Evolutionary conservation across 2,329 filamentous ascomycete genomes (phyloP).

Genomic region (Alternaria viburni): DNA sequence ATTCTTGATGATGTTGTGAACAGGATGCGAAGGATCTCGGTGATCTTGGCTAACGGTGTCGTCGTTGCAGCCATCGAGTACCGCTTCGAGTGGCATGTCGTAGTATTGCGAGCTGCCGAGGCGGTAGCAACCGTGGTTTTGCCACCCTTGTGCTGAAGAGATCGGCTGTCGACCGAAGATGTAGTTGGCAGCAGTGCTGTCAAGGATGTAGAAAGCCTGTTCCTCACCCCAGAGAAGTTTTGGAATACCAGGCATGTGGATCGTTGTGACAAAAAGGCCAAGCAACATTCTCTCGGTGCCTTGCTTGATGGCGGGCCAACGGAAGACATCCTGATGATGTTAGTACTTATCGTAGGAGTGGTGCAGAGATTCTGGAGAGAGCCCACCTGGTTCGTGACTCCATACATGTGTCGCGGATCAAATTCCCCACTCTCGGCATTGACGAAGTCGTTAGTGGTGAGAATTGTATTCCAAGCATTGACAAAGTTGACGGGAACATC

Average conservation of each 20-base stretch:
- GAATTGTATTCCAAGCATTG: conserved; percentile 62
- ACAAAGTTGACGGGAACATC: conserved; percentile 53
- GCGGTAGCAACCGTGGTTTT: conserved; percentile 68
- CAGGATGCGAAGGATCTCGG: conserved; percentile 66
- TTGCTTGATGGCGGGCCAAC: background rate
- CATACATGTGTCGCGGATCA: conserved; percentile 70
- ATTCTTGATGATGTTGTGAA: conserved; percentile 64
- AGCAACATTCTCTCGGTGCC: background rate
- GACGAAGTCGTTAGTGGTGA: conserved; percentile 65
- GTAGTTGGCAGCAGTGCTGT: conserved; percentile 69
- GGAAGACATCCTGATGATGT: background rate
- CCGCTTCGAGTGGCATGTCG: conserved; percentile 63
- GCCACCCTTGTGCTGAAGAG: conserved; percentile 67
- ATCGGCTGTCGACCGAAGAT: conserved; percentile 70
- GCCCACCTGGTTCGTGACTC: conserved; percentile 70
- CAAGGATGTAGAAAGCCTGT: conserved; percentile 68
- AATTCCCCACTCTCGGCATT: conserved; percentile 67
- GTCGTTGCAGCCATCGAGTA: conserved; percentile 63
- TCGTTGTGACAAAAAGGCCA: background rate
- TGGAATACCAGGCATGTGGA: background rate
- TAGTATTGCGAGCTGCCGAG: conserved; percentile 64
- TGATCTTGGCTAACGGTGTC: conserved; percentile 65
- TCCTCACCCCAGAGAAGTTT: conserved; percentile 55
- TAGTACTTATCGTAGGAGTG: background rate
- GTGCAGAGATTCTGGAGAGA: conserved; percentile 59